Base-by-base conservation (phyloP, 495 filamentous ascomycete genomes). In the Podospora pseudoanserina region DNA sequence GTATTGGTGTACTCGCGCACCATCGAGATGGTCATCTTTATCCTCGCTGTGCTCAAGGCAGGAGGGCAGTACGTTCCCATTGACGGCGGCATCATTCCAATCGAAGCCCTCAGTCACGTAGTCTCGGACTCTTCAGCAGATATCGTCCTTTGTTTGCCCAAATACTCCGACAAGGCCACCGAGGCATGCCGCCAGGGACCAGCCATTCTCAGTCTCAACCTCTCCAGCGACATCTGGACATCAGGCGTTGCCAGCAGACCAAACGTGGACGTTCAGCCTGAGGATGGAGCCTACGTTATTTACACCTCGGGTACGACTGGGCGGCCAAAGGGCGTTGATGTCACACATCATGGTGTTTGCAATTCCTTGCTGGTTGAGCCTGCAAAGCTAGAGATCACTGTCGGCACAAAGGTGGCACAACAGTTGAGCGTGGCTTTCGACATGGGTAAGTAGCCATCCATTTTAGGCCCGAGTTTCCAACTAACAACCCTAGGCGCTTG, bases 11-110 rank as follows among this genome's bases (percentile, higher is more conserved):
- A 72, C 30, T 72, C 70, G 9, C 75, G 79, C 13, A 70, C 70
- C 59, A 71, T 78, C 44, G 75, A 79, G 63, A 74, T 82, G 70
- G 68, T 84, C 32, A 76, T 86, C 28, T 76, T 79, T 23, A 81
- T 85, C 27, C 67, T 86, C 28, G 85, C 79, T 5, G 72, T 84
- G n/a, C 70, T 87, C 9, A 81, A 81, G 19, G 78, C 82, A 15
- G 85, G 85, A 7, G 83, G 74, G 6, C 81, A 80, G 61, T 83
- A 82, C 68, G 86, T 89, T 26, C 86, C 79, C 5, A 66, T 80
- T 3, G 78, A 81, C 63, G 79, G 79, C 16, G 75, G 75, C 15
- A 72, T 81, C 20, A 74, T 76, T 19, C 66, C 79, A 7, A 71
- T 73, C 7, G 69, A 74, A 28, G 71, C 78, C 3, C 64, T 81